Evolutionary conservation across 768 basidiomycete genomes (phyloP).

Genomic region (Tephrocybe sp.): DNA sequence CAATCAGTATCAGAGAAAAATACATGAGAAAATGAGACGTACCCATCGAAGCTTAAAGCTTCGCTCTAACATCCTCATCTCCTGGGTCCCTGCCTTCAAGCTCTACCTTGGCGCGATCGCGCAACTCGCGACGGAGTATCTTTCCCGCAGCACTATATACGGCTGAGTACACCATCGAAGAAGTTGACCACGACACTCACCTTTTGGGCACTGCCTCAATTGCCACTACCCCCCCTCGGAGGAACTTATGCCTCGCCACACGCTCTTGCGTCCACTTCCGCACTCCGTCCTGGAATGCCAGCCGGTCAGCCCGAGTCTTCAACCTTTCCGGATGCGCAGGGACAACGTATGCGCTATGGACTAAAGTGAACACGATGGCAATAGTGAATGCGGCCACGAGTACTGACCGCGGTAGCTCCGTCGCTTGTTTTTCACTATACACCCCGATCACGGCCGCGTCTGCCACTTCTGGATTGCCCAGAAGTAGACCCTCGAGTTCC

Average conservation of each 20-base stretch:
- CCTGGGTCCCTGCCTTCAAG: constrained; percentile 37
- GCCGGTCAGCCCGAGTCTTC: constrained; percentile 34
- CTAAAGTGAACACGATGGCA: no score
- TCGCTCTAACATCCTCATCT: no score
- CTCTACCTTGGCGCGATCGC: constrained; percentile 66
- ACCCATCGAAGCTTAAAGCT: no score
- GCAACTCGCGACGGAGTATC: constrained; percentile 77
- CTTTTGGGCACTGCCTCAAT: constrained; percentile 71
- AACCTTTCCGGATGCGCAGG: constrained; percentile 40
- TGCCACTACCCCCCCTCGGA: constrained; percentile 75
- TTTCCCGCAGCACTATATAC: constrained; percentile 79
- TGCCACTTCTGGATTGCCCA: constrained; percentile 73
- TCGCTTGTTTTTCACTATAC: constrained; percentile 62
- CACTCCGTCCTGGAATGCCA: constrained; percentile 49
- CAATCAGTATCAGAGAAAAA: no score
- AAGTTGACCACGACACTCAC: no score
- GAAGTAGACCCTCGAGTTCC: constrained; percentile 75
- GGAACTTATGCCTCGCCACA: constrained; percentile 73
- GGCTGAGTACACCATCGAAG: no score
- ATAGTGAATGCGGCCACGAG: no score
- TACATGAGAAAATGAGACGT: no score
- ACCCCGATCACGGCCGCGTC: constrained; percentile 85
- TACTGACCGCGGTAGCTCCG: constrained; percentile 86
- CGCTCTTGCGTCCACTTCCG: constrained; percentile 65
- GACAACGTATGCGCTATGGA: constrained; percentile 72